Evolutionary conservation across 1,139 yeast species (phyloP), one percentile per base, ranked within the genome.

Genomic region (Zygoascus sp.): DNA sequence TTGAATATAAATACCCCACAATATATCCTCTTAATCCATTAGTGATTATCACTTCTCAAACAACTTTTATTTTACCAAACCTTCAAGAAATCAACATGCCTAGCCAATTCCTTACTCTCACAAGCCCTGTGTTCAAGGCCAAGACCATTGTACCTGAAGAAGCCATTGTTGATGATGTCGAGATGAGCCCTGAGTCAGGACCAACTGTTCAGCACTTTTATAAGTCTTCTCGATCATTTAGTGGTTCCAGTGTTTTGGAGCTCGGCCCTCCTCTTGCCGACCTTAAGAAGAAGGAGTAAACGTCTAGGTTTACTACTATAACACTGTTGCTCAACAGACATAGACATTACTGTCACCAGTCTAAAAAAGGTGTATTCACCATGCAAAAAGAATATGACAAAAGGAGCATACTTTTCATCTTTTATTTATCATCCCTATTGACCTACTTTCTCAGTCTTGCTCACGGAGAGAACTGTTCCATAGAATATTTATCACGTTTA

Each of bases 221-320:
- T 21, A 42, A 27, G 40, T 30, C 27, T 4, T 42, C 45, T n/a
- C 23, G 45, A 27, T 42, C 45, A 27, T 34, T 35, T 30, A 42
- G 45, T 21, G 45, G 45, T 3, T 28, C 40, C 11, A 34, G 40
- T 25, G 45, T 42, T n/a, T 27, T 42, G 23, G 45, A 42, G 25
- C 34, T 42, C 9, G 45, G 45, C 13, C 28, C 45, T n/a, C 40
- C 45, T 19, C 27, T 36, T 10, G 32, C 22, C 5, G 28, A 35
- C 9, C 16, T 21, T 13, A 21, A 30, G 17, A 30, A 30, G 27
- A 7, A 7, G 10, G 9, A 23, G 9, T 23, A 23, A 23, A 7
- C 10, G 27, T 23, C n/a, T n/a, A n/a, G n/a, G n/a, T n/a, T n/a
- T n/a, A n/a, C n/a, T n/a, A n/a, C n/a, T n/a, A n/a, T n/a, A n/a